These are phyloP conservation scores for Mortierella antarctica DNA, from an alignment of 192 early-diverging fungal genomes.

Conservation along the genomic window DNA sequence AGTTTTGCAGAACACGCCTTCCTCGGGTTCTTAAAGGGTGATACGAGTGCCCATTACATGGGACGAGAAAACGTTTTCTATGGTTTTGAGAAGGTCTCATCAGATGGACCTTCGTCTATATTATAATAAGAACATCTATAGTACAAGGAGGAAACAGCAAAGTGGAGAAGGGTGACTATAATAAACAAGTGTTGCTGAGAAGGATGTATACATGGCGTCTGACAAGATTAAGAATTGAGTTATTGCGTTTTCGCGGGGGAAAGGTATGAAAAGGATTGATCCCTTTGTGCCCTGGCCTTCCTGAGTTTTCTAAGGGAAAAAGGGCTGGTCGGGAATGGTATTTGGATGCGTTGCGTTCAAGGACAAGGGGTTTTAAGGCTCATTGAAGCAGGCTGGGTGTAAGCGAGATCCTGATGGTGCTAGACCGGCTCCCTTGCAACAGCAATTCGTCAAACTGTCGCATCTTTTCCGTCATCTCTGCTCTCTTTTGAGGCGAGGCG, in stretches of 20 bases:
- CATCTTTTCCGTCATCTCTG: constrained; percentile 49
- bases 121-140: constrained; percentile 1
- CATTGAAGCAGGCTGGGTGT: constrained; percentile 41
- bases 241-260: too few species aligned
- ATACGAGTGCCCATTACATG: too few species aligned
- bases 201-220: not conserved
- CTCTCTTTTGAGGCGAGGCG: constrained; percentile 5
- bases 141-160: not conserved
- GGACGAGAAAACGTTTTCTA: too few species aligned
- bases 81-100: too few species aligned
- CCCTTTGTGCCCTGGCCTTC: too few species aligned
- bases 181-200: not conserved
- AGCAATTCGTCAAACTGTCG: constrained; percentile 46
- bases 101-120: too few species aligned
- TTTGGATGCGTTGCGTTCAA: not conserved
- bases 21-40: too few species aligned
- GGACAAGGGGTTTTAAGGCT: constrained; percentile 14
- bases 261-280: too few species aligned
- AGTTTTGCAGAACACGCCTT: too few species aligned
- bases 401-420: constrained; percentile 40
- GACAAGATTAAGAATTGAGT: too few species aligned
- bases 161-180: not conserved
- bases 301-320: too few species aligned
- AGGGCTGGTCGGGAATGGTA: too few species aligned
- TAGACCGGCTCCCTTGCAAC: constrained; percentile 18